Base-by-base conservation (phyloP, 768 basidiomycete genomes). In the Rhizopogon sp. region DNA sequence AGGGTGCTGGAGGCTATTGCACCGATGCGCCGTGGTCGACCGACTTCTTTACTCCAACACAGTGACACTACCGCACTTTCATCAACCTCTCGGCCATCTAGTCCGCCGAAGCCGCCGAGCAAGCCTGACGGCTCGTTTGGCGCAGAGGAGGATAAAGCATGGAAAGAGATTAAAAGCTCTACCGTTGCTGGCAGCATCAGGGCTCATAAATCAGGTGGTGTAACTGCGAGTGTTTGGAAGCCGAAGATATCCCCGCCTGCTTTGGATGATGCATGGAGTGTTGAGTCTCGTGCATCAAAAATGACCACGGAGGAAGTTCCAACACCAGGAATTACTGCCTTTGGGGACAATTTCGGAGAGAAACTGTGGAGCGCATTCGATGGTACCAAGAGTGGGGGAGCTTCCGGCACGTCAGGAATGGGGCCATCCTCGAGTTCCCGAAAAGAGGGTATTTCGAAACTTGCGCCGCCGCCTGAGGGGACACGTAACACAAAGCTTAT, bases 1-100 rank as follows among this genome's bases (percentile, higher is more conserved):
- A 87, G 83, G 62, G 87, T 88, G 5, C 74, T 90, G 17, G 89
- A 90, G 60, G 88, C 88, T 11, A 87, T 90, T 54, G 84, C 85
- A 33, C 88, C 90, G 0, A 84, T 88, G 84, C 81, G 88, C 39
- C 75, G 87, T 35, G 89, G 88, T 16, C 77, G 88, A 22, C 87
- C 87, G 2, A 66, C 70, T 59, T 57, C 58, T 47, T 64, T 71
- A 37, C 68, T 70, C 56, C 71, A 73, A 22, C 64, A 76, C 8
- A 67, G 63, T 4, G 47, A 49, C 33, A 37, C 22, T 22, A 40
- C 72, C 5, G 71, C 66, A 57, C 72, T 72, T 3, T 66, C 73
- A 51, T 73, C 74, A 33, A 17, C 37, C 28, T 62, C 69, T 35
- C 69, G 62, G 31, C 59, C 61, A 22, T 58, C 61, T 29, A 63